Conservation (phyloP, 331 rosid species). For the Acacia concinna region DNA sequence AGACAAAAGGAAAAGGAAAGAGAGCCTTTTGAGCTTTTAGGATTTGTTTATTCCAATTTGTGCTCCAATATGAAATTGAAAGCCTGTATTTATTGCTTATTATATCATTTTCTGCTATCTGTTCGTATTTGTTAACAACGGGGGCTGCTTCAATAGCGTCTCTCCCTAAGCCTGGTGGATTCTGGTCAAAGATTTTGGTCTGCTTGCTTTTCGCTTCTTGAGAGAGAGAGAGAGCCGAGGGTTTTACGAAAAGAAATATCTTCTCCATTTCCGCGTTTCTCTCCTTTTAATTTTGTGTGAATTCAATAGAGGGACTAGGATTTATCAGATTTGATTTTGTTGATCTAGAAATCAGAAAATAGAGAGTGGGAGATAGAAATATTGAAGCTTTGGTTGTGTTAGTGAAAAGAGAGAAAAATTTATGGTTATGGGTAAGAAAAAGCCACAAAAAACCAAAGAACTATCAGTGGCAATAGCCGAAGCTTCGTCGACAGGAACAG, state of each 20-base stretch:
- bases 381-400: neutral
- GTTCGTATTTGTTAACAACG: constrained; percentile 24
- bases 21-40: constrained; percentile 32
- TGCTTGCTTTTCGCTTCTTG: constrained; percentile 17
- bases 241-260: constrained; percentile 11
- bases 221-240: neutral
- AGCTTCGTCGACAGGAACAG: constrained; percentile 56
- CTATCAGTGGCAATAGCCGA: constrained; percentile 76
- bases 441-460: constrained; percentile 69
- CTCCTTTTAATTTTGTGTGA: neutral
- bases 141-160: constrained; percentile 34
- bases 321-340: constrained; percentile 19
- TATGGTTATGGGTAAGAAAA: constrained; percentile 63
- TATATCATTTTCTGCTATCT: constrained; percentile 26
- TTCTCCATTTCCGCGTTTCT: neutral
- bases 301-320: constrained; percentile 8
- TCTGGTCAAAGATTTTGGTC: constrained; percentile 53
- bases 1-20: constrained; percentile 23
- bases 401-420: constrained; percentile 7
- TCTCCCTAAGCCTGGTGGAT: constrained; percentile 34
- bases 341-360: constrained; percentile 13
- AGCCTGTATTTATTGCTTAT: neutral
- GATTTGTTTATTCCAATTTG: constrained; percentile 30
- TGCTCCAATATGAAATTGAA: constrained; percentile 2
- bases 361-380: neutral